A percentile compares a stretch with the other conserved stretches of the same genome.
phyloP scores from a whole-genome alignment of 2,329 filamentous ascomycete genomes.

The Knoxdaviesia capensis region DNA sequence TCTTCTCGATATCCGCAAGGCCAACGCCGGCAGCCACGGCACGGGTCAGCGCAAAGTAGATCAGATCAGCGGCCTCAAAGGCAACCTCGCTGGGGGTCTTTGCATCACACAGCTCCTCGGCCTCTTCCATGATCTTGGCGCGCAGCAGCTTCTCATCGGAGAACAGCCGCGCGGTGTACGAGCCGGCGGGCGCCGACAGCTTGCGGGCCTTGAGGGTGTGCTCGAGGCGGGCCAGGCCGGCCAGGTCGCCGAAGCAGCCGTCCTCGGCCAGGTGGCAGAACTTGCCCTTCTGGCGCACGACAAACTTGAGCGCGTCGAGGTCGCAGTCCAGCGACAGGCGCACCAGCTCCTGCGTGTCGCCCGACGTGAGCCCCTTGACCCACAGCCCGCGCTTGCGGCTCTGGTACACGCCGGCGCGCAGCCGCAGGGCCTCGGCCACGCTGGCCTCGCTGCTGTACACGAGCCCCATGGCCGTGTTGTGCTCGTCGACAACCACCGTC shows the following conservation, averaged over 20 bases:
- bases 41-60: constrained; percentile 90
- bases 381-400: constrained; percentile 88
- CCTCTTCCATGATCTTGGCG: constrained; percentile 98
- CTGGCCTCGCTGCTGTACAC: constrained; percentile 92
- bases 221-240: constrained; percentile 65
- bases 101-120: constrained; percentile 82
- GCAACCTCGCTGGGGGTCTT: constrained; percentile 66
- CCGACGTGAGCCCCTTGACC: constrained; percentile 91
- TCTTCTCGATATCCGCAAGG: constrained; percentile 76
- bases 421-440: constrained; percentile 66
- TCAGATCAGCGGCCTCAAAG: constrained; percentile 83
- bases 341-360: constrained; percentile 79
- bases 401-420: constrained; percentile 70
- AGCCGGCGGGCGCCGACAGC: constrained; percentile 63
- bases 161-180: constrained; percentile 86
- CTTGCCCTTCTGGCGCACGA: constrained; percentile 72
- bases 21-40: constrained; percentile 70
- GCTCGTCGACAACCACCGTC: constrained; percentile 79
- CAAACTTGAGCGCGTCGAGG: constrained; percentile 75
- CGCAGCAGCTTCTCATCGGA: constrained; percentile 74
- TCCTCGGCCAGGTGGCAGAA: constrained; percentile 92
- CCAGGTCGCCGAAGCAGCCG: constrained; percentile 77
- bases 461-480: constrained; percentile 64
- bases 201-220: constrained; percentile 73
- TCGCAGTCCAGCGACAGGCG: constrained; percentile 81